Conservation (phyloP, 2,329 filamentous ascomycete genomes). For the Thielaviopsis punctulata region DNA sequence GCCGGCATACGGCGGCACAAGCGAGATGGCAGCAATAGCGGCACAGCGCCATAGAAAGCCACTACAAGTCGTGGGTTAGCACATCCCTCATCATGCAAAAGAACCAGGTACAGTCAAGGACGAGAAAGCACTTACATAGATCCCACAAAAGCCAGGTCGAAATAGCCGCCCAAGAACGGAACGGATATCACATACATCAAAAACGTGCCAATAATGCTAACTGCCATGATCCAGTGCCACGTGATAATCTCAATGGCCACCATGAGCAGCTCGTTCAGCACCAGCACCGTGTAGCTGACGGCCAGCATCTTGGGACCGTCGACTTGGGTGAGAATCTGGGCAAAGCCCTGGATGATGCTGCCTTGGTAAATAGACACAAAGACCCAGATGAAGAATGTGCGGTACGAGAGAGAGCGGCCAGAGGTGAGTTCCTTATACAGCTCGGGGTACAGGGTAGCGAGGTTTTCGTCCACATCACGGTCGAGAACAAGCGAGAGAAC, state of each 20-base stretch:
- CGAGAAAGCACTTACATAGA: slow-evolving; percentile 35
- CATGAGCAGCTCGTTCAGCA: slow-evolving; percentile 93
- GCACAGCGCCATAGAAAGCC: slow-evolving; percentile 79
- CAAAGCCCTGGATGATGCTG: slow-evolving; percentile 83
- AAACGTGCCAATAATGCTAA: slow-evolving; percentile 67
- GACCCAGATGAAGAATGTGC: slow-evolving; percentile 95
- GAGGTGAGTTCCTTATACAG: slow-evolving; percentile 94
- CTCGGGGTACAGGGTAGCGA: slow-evolving; percentile 91
- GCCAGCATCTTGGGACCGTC: slow-evolving; percentile 64
- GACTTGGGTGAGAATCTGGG: slow-evolving; percentile 70
- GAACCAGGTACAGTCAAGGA: not conserved
- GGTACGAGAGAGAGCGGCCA: slow-evolving; percentile 73
- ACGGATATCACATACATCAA: slow-evolving; percentile 64
- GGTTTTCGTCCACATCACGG: slow-evolving; percentile 81
- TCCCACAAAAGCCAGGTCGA: slow-evolving; percentile 64
- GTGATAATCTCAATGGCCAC: slow-evolving; percentile 92
- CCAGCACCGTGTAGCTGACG: slow-evolving; percentile 78
- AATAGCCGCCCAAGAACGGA: slow-evolving; percentile 79
- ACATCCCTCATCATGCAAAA: not conserved
- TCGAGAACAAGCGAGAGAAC: slow-evolving; percentile 90
- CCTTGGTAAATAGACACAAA: slow-evolving; percentile 91
- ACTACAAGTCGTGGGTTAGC: slow-evolving; percentile 22
- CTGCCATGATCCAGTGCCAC: slow-evolving; percentile 88
- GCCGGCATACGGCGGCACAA: slow-evolving; percentile 73
- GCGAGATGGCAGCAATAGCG: slow-evolving; percentile 61